phyloP scores from a whole-genome alignment of 2,329 filamentous ascomycete species.

The Neoscytalidium dimidiatum region DNA sequence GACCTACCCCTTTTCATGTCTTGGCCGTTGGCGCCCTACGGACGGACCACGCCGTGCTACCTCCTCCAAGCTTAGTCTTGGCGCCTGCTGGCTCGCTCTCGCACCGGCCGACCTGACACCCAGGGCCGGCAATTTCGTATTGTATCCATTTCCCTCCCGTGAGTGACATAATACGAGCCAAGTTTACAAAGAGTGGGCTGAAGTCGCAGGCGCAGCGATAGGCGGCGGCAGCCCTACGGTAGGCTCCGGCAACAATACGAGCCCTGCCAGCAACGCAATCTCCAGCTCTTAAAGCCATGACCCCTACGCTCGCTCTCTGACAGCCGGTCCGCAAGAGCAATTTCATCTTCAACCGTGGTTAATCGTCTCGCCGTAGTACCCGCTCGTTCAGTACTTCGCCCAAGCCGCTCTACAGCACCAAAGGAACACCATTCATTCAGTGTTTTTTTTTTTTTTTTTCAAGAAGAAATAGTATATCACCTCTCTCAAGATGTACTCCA shows the following conservation, averaged over 20 bases:
- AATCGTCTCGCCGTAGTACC: background rate
- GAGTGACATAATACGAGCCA: constrained; percentile 11
- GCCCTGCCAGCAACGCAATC: constrained; percentile 2
- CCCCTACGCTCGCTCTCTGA: background rate
- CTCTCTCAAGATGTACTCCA: constrained; percentile 3
- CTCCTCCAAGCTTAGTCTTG: too few species aligned
- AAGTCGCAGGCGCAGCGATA: background rate
- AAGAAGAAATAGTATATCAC: too few species aligned
- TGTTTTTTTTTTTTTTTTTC: background rate
- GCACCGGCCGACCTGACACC: background rate
- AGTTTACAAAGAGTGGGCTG: background rate
- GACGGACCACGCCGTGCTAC: background rate
- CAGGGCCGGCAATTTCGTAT: too few species aligned
- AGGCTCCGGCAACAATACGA: constrained; percentile 11
- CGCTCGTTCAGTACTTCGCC: constrained; percentile 4
- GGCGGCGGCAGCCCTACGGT: constrained; percentile 13
- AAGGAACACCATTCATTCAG: background rate
- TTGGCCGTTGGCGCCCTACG: constrained; percentile 17
- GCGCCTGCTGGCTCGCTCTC: background rate
- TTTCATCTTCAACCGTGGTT: background rate
- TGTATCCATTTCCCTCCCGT: background rate
- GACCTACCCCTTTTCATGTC: constrained; percentile 10
- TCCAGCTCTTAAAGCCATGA: constrained; percentile 18
- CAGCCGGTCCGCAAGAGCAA: background rate
- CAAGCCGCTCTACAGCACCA: background rate